Evolutionary conservation across 495 filamentous ascomycete genomes (phyloP), one percentile per base, ranked within the genome.

Genomic region (Lepidopterella palustris): DNA sequence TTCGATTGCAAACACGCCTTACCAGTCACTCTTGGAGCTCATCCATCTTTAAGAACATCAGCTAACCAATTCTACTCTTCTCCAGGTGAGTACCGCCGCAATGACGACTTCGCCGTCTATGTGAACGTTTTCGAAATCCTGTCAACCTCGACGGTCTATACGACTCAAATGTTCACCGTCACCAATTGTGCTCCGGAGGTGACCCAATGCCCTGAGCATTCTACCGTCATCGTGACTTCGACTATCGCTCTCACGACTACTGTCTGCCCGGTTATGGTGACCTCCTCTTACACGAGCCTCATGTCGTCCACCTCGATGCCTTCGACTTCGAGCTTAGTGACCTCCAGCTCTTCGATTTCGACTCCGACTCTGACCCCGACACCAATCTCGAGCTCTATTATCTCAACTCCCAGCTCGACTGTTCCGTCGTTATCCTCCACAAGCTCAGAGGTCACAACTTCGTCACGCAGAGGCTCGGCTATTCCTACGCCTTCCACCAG

Each of bases 181-280:
- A 64, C 57, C 39, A 56, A 53, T 40, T 67, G 64, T 32, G 56
- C 45, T 13, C 9, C 61, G 9, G 51, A 51, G 6, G 56, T 83
- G 9, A 53, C 55, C 31, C 39, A 28, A 18, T 62, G 60, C 47
- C 55, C 60, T 5, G 25, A 18, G 2, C 39, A 47, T 26, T 47
- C 35, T 1, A 62, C 54, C 6, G 31, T 53, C 27, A 48, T 62
- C 35, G 28, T 57, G 27, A 62, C 60, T 13, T 53, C 42, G n/a
- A 39, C 56, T 15, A 45, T 62, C 6, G 27, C 60, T 21, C 21
- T 62, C 45, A 62, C 60, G 8, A 62, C 60, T 0, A 62, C 60
- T 11, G 53, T 62, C 28, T 62, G 60, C 60, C 60, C 60, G 25
- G 26, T 58, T 18, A 63, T 11, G 10, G 47, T 50, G 9, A 50